Conservation (phyloP, 176 grass and related monocot species). For the Hyparrhenia diplandra region DNA sequence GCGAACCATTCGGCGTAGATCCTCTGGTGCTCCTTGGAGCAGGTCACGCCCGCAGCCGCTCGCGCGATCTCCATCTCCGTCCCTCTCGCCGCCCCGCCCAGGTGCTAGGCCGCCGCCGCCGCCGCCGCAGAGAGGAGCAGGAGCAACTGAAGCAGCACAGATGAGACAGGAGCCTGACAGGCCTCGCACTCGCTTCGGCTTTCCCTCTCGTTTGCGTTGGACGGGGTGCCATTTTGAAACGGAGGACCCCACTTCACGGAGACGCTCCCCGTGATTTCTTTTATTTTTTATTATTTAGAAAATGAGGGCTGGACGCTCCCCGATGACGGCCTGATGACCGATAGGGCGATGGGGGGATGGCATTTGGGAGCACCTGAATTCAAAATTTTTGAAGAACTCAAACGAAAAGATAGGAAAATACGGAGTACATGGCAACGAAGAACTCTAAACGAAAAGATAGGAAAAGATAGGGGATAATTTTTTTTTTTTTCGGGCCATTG, state of each 20-base stretch:
- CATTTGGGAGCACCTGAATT: not conserved
- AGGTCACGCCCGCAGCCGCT: conserved; percentile 18
- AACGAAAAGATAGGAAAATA: too few species aligned
- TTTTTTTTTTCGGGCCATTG: too few species aligned
- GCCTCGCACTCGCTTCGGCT: not conserved
- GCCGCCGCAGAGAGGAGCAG: not conserved
- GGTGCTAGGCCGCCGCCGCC: not conserved
- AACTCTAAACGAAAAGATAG: not conserved
- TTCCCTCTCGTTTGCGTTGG: conserved; percentile 8
- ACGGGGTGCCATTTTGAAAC: conserved; percentile 34
- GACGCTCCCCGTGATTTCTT: conserved; percentile 30
- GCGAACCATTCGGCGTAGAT: conserved; percentile 84
- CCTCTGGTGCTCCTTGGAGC: conserved; percentile 71
- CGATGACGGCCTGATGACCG: not conserved
- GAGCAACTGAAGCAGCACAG: conserved; percentile 1
- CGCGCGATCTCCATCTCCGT: conserved; percentile 60
- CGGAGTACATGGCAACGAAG: too few species aligned
- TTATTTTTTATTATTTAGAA: not conserved
- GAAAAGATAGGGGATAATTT: too few species aligned
- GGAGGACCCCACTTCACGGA: conserved; percentile 5
- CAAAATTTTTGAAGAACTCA: too few species aligned
- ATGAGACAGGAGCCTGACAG: conserved; percentile 1
- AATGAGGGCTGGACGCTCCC: not conserved
- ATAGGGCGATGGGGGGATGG: not conserved
- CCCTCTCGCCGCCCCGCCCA: not conserved